Evolutionary conservation across 306 rosid genomes (phyloP), one percentile per base, ranked within the genome.

Genomic region (Alnus rubra): DNA sequence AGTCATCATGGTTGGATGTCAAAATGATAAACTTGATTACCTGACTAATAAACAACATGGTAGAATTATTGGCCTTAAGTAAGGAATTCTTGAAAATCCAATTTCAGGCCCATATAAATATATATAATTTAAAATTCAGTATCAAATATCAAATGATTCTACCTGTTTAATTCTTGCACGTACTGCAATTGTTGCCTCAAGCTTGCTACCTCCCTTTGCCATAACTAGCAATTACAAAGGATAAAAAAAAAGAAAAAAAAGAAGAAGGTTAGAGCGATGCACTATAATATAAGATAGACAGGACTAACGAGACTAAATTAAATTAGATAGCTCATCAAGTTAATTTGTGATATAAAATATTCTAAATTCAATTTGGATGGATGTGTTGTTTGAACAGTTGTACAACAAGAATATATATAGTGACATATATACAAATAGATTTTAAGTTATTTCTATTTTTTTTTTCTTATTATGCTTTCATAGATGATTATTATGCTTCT

Each of bases 91-190:
- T 9, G 8, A 63, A 63, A 42, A 12, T 31, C 1, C n/a, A 14
- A 63, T 63, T 33, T 35, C n/a, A 14, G 4, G 69, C 45, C 18
- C 1, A 1, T 63, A 63, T 33, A 8, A 23, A 23, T 23, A 23
- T 23, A 16, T 63, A 63, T 63, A 33, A 33, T 33, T 13, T 63
- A 33, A 56, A 23, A 33, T 63, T 42, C 19, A 33, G 12, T 60
- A 63, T 8, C 2, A 3, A 30, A 51, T 65, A 47, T 37, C 49
- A n/a, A 53, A 77, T 23, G 19, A 2, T 45, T 55, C 74, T 87
- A 92, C 97, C 97, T 92, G 88, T 92, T 90, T 83, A 82, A 84
- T 87, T 90, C 95, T 84, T 92, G 90, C 84, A 90, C 81, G 82
- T 88, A 80, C 73, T 76, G 94, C 39, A 92, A 85, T 75, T 90